Evolutionary conservation across 2,329 filamentous ascomycete genomes (phyloP).

Genomic region (Fusarium sp.): DNA sequence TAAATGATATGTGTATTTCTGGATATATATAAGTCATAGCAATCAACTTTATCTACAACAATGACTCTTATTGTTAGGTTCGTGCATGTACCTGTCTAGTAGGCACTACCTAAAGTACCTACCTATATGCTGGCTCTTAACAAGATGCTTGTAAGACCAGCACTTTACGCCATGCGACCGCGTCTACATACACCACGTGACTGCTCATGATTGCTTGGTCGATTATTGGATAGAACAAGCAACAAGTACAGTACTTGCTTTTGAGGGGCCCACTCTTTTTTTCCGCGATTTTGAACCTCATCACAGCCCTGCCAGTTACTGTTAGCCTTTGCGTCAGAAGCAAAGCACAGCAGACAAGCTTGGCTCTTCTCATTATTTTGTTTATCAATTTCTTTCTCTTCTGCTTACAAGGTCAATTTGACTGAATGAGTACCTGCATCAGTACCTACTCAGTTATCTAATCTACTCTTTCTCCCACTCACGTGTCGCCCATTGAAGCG

Average conservation of each 20-base stretch:
- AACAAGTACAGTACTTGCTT: neutral
- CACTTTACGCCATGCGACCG: neutral
- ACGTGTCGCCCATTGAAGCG: constrained; percentile 23
- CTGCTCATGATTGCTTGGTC: neutral
- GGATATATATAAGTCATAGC: neutral
- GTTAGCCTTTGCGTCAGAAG: constrained; percentile 40
- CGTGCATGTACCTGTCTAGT: neutral
- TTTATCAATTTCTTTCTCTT: constrained; percentile 17
- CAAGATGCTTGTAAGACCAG: neutral
- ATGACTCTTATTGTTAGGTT: neutral
- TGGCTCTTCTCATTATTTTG: constrained; percentile 26
- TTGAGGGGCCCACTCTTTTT: constrained; percentile 45
- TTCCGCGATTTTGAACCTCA: constrained; percentile 45
- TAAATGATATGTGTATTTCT: neutral
- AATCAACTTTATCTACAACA: neutral
- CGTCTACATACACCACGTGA: constrained; percentile 20
- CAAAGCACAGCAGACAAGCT: constrained; percentile 31
- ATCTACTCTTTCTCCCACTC: constrained; percentile 1
- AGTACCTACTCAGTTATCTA: neutral
- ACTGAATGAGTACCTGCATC: neutral
- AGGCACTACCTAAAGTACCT: too few relatives aligned
- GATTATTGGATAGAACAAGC: neutral
- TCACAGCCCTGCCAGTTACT: constrained; percentile 36
- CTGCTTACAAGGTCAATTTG: constrained; percentile 5
- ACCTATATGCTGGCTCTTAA: neutral